Evolutionary conservation across 2,329 filamentous ascomycete species (phyloP).

Genomic region (Alternaria arbusti): DNA sequence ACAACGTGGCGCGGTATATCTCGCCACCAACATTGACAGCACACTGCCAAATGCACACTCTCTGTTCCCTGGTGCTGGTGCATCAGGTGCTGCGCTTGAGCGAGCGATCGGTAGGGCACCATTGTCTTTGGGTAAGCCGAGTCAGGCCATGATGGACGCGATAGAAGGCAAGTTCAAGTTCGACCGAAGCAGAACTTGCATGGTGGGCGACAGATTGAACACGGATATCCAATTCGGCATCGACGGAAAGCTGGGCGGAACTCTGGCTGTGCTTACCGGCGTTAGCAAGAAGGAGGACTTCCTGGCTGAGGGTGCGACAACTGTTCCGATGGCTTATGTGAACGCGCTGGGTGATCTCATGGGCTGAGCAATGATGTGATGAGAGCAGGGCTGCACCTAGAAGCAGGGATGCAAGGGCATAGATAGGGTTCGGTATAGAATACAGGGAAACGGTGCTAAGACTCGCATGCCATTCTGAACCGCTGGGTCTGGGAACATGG

Average conservation of each 20-base stretch:
- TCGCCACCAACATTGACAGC: constrained; percentile 92
- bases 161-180: constrained; percentile 95
- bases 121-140: constrained; percentile 86
- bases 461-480: background rate
- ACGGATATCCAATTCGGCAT: constrained; percentile 97
- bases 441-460: background rate
- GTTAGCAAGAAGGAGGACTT: constrained; percentile 87
- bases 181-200: constrained; percentile 83
- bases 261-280: constrained; percentile 87
- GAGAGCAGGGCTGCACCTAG: too few relatives aligned
- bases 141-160: constrained; percentile 99
- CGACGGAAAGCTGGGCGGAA: constrained; percentile 88
- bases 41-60: constrained; percentile 82
- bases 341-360: constrained; percentile 81
- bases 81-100: constrained; percentile 77
- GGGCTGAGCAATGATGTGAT: constrained; percentile 21
- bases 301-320: constrained; percentile 69
- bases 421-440: background rate
- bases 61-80: constrained; percentile 91
- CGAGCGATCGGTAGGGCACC: constrained; percentile 70
- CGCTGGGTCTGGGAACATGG: background rate
- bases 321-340: constrained; percentile 82
- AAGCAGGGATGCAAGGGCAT: background rate
- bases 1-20: constrained; percentile 78
- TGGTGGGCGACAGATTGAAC: constrained; percentile 92